Evolutionary conservation across 2,329 filamentous ascomycete species (phyloP).

Genomic region (Talaromyces sp.): DNA sequence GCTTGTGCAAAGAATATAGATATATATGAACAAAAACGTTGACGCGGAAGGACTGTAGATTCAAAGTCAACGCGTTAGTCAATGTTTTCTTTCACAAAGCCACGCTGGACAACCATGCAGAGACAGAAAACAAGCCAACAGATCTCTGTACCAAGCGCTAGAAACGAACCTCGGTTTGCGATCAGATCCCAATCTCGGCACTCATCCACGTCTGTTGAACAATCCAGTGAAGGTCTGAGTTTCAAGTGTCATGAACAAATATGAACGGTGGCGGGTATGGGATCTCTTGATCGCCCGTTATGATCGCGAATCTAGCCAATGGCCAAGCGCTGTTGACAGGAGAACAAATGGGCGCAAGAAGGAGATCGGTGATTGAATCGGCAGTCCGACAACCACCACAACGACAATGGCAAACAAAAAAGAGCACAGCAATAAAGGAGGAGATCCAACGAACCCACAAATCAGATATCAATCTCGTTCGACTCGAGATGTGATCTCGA

Average conservation of each 20-base stretch:
- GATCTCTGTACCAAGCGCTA: background rate
- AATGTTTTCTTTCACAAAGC: background rate
- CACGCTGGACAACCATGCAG: background rate
- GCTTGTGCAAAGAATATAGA: conserved; percentile 2
- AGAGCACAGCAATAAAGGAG: background rate
- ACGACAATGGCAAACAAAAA: background rate
- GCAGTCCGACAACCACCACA: background rate
- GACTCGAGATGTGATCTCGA: conserved; percentile 2
- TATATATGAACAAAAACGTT: background rate
- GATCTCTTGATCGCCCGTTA: conserved; percentile 1
- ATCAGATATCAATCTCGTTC: conserved; percentile 7
- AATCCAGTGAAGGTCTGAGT: background rate
- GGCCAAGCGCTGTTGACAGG: background rate
- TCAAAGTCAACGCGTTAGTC: background rate
- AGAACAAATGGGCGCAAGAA: background rate
- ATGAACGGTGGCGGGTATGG: background rate
- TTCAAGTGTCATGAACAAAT: background rate
- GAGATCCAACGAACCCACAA: background rate
- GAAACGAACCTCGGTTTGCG: conserved; percentile 38
- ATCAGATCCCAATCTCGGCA: conserved; percentile 42
- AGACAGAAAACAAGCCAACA: background rate
- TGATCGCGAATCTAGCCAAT: background rate
- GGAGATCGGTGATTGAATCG: conserved; percentile 5
- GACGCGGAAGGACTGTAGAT: background rate
- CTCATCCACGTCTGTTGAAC: conserved; percentile 28